A percentile compares a stretch with the other conserved stretches of the same genome.
Evolutionary conservation across 345 rosid genomes (phyloP).

Genomic region (Ceriops tagal): DNA sequence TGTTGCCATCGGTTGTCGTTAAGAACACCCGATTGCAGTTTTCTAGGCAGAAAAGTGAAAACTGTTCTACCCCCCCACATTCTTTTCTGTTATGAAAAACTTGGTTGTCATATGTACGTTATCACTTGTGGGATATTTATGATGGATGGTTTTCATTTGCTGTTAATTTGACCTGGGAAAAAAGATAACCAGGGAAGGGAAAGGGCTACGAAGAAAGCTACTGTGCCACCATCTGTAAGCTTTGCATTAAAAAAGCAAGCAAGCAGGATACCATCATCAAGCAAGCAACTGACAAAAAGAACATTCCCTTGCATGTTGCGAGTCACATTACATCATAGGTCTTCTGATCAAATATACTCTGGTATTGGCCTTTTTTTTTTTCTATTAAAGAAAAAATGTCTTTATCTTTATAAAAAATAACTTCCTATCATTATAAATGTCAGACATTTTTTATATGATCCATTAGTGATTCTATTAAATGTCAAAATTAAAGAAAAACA

Average conservation of each 20-base stretch:
- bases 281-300: background rate
- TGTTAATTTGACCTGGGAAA: too few species aligned
- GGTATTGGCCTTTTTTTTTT: background rate
- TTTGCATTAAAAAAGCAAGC: background rate
- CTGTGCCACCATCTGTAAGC: background rate
- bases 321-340: background rate
- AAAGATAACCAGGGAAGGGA: background rate
- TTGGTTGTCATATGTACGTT: background rate
- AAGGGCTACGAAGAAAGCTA: too few species aligned
- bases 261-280: background rate
- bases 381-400: too few species aligned
- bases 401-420: too few species aligned
- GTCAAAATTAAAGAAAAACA: too few species aligned
- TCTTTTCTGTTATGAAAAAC: background rate
- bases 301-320: background rate
- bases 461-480: too few species aligned
- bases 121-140: background rate
- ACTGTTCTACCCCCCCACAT: background rate
- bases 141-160: background rate
- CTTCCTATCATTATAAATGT: too few species aligned
- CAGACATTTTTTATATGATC: too few species aligned
- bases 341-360: background rate
- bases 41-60: background rate
- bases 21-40: background rate
- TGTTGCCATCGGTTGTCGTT: too few species aligned